Evolutionary conservation across 2,329 filamentous ascomycete species (phyloP), one percentile per base, ranked within the genome.

Genomic region (Metarhizium sp.): DNA sequence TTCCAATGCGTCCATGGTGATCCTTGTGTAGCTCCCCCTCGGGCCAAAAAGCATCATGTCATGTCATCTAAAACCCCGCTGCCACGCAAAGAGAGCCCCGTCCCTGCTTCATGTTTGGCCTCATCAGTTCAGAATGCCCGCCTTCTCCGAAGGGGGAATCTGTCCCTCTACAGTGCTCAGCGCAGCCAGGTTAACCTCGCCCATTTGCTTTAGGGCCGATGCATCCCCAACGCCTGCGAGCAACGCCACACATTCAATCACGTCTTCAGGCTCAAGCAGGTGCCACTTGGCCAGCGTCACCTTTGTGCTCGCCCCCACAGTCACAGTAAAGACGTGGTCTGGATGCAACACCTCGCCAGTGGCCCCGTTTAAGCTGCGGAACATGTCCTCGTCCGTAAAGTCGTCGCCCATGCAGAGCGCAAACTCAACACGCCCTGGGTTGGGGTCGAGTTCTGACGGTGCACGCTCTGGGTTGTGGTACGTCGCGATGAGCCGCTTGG

Each of bases 341-440:
- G 67, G 60, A 68, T 71, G 72, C 59, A 66, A 79, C 70, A 72
- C 85, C 66, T 65, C 79, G 69, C 74, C 78, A 2, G 76, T 78
- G 4, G 80, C 69, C 0, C 73, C 76, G 63, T 84, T 84, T 48
- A 97, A 79, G 14, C 90, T 86, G 55, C 90, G 88, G 82, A 97
- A 97, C 83, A 86, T 85, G 86, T 95, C 92, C 79, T 99, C 94
- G 67, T 99, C 94, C 6, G 94, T 99, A 63, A 94, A 95, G 66
- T 99, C 94, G 70, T 99, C 94, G 46, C 94, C 94, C 58, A 92
- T 75, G 71, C 94, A 99, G 52, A 97, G 78, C 11, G 95, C 85
- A 66, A 97, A 96, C 62, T 92, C 90, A 0, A 92, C 81, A 53
- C 81, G 80, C 52, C 83, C 72, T 5, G 68, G 63, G 30, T 66